Base-by-base conservation (phyloP, 2,329 filamentous ascomycete species). In the Trichoderma semiorbis region DNA sequence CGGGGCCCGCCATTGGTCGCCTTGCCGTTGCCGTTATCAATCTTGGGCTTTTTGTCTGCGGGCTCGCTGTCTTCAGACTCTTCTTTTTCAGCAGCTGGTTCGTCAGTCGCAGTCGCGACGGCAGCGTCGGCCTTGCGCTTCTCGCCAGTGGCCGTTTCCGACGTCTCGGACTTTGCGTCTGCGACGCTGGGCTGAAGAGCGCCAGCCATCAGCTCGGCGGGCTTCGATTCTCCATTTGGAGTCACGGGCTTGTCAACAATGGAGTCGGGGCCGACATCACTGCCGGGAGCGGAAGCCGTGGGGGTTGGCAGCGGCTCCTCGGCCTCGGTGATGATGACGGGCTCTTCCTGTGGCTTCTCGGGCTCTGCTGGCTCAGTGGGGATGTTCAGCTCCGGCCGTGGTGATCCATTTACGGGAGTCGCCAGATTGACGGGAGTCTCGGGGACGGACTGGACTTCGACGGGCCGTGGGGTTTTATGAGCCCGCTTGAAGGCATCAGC, bases 31-130 rank as follows among this genome's bases (percentile, higher is more conserved):
- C 36, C 76, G 53, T 81, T 80, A 55, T 81, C 80, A 7, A 81
- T 78, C 74, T 82, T 84, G 67, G 79, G 78, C 74, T 85, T 85
- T 76, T 85, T 85, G 57, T 80, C 80, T 2, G 75, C 72, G 3
- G 78, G 78, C 71, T 79, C 79, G 6, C 75, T 73, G 26, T 80
- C 76, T 5, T 77, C 75, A 10, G 75, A 77, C 8, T 77, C 75
- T 43, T 78, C 65, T 21, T 79, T 76, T 28, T 75, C 68, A 6
- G 73, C 53, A 7, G 69, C 66, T 60, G 69, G 61, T 60, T 75
- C 71, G 70, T 78, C 75, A 28, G 3, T 2, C n/a, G 47, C 47
- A 32, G 57, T 21, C 30, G 72, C 74, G 72, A 71, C 77, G 71
- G 78, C 75, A 21, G 67, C 74, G 71, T 72, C 77, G 16, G 30